Base-by-base conservation (phyloP, 2,329 filamentous ascomycete genomes). In the Arthroderma sp. region DNA sequence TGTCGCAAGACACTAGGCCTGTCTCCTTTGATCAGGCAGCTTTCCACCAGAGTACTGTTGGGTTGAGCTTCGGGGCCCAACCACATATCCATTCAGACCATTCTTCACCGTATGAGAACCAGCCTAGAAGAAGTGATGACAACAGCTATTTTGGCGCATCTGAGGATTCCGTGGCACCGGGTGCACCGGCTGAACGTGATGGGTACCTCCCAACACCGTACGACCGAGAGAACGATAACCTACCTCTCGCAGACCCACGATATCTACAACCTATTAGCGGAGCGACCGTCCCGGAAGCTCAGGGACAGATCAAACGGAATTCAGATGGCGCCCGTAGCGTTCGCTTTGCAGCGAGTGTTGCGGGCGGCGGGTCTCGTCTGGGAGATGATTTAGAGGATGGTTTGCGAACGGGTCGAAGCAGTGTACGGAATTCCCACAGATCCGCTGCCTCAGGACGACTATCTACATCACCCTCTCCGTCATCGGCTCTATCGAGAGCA, bases 301-400 rank as follows among this genome's bases (percentile, higher is more conserved):
- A 75, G 60, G 68, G 71, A 41, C 73, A 77, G 59, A 77, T 79
- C 51, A 76, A 79, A 21, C 37, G 39, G 17, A 44, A 39, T 6
- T 33, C 33, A 15, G 25, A 39, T 33, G 39, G 23, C 31, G 28
- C 77, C 59, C 77, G 80, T 51, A 81, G 78, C 61, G 75, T 81
- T 47, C 75, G 75, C 41, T 82, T 82, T 62, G 68, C 76, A 44
- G 73, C 72, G 17, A 69, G 70, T 43, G 58, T 47, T 23, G 43
- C 55, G 39, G 69, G 72, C 43, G 68, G 71, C 31, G 70, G 67
- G n/a, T 74, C 77, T 19, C 74, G 77, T 57, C 70, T 83, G 35
- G 81, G 81, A n/a, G 82, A 85, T 68, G 79, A 85, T 66, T 66
- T 85, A 51, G 87, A 91, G 70, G 76, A 78, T 52, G 81, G 79